phyloP scores from a whole-genome alignment of 805 yeast species.

The Nakazawaea populi region DNA sequence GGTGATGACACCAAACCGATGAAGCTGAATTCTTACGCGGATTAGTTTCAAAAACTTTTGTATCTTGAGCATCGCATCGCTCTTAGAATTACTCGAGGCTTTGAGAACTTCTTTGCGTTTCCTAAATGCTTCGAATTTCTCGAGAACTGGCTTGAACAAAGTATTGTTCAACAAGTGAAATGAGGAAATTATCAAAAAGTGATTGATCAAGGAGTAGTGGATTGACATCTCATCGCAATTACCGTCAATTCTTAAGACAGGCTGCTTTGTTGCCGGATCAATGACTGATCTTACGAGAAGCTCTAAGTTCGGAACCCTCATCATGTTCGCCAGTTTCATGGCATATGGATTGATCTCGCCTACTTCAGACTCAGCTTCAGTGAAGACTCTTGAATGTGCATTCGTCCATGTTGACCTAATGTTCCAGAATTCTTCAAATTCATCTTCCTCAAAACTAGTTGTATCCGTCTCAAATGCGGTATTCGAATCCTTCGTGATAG shows the following conservation, averaged over 20 bases:
- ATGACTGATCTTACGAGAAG: neutral
- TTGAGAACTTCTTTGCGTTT: neutral
- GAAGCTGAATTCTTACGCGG: conserved; percentile 12
- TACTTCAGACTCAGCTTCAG: neutral
- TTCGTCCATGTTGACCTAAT: neutral
- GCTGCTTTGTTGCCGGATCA: neutral
- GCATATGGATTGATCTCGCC: conserved; percentile 4
- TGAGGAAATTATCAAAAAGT: conserved; percentile 40
- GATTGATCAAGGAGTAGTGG: conserved; percentile 31
- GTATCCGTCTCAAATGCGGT: conserved; percentile 1
- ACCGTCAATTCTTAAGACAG: conserved; percentile 1
- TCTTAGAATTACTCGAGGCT: neutral
- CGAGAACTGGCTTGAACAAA: conserved; percentile 9
- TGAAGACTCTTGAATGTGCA: neutral
- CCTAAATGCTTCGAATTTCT: neutral
- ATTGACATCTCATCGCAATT: conserved; percentile 5
- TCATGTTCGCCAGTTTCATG: conserved; percentile 4
- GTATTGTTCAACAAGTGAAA: conserved; percentile 39
- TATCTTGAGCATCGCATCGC: neutral
- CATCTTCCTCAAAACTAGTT: neutral
- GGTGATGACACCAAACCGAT: conserved; percentile 21
- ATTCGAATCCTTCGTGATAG: neutral
- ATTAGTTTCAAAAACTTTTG: conserved; percentile 4
- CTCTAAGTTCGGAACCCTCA: neutral
- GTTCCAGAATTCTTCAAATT: conserved; percentile 7